phyloP scores from a whole-genome alignment of 495 filamentous ascomycete species.

The Penicillium pancosmium region DNA sequence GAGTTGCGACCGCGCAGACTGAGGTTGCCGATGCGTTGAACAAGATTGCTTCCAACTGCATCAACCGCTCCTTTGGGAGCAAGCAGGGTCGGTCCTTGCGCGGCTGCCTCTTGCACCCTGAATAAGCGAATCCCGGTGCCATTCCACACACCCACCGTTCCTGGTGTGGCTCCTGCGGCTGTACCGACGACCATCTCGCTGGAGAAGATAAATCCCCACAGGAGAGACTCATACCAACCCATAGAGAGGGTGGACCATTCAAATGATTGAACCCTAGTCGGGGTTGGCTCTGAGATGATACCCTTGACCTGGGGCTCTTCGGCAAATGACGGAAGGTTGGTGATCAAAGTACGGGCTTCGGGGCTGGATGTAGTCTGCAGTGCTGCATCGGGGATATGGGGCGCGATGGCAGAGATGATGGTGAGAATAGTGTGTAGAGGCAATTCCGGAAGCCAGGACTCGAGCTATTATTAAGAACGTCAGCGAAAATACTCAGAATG shows the following conservation, averaged over 20 bases:
- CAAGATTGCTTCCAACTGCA: constrained; percentile 90
- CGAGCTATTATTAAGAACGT: constrained; percentile 61
- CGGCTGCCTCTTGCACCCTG: constrained; percentile 80
- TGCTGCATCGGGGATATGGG: constrained; percentile 47
- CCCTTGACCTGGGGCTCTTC: constrained; percentile 64
- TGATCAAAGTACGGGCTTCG: constrained; percentile 42
- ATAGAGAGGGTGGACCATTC: constrained; percentile 92
- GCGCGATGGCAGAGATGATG: constrained; percentile 62
- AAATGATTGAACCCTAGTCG: constrained; percentile 82
- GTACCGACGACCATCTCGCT: constrained; percentile 81
- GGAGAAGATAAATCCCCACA: constrained; percentile 95
- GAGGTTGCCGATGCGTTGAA: constrained; percentile 81
- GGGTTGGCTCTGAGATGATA: constrained; percentile 68
- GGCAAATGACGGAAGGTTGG: constrained; percentile 60
- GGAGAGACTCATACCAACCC: constrained; percentile 93
- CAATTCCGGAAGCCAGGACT: constrained; percentile 89
- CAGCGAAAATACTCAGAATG: too few relatives aligned
- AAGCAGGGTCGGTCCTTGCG: constrained; percentile 77
- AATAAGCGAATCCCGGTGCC: constrained; percentile 87
- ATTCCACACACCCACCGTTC: constrained; percentile 95
- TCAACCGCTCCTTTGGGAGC: constrained; percentile 91
- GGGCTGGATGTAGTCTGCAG: constrained; percentile 38
- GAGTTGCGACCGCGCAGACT: constrained; percentile 53
- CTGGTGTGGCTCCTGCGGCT: constrained; percentile 53
- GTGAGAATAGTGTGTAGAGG: constrained; percentile 90